Percentiles rank a stretch among this genome's conserved stretches.
phyloP scores from a whole-genome alignment of 2,329 filamentous ascomycete genomes.

The Monilinia vaccinii-corymbosi region DNA sequence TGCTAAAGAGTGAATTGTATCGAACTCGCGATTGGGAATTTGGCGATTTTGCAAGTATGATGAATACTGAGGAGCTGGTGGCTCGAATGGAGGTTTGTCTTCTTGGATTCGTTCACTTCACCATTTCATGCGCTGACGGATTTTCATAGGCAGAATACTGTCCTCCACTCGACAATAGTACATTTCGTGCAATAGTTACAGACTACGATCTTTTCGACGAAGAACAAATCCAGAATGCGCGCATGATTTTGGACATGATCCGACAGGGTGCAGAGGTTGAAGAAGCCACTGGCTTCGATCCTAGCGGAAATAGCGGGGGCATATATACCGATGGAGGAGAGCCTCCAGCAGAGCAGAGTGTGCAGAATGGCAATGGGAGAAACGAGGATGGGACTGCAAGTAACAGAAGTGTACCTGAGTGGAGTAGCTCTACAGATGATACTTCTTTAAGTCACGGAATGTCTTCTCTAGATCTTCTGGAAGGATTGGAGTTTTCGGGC shows the following conservation, averaged over 20 bases:
- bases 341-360: not conserved
- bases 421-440: slow-evolving; percentile 25
- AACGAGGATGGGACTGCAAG: slow-evolving; percentile 17
- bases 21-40: not conserved
- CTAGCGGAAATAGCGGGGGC: slow-evolving; percentile 56
- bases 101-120: not conserved
- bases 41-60: not conserved
- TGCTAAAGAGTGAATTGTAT: not conserved
- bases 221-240: slow-evolving; percentile 44
- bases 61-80: slow-evolving; percentile 4
- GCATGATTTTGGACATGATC: slow-evolving; percentile 53
- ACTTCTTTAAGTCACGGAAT: slow-evolving; percentile 24
- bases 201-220: slow-evolving; percentile 59
- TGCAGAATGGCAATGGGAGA: slow-evolving; percentile 13
- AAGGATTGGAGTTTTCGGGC: slow-evolving; percentile 19
- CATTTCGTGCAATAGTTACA: slow-evolving; percentile 64
- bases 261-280: slow-evolving; percentile 55
- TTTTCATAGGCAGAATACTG: slow-evolving; percentile 6
- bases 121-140: not conserved
- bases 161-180: slow-evolving; percentile 31
- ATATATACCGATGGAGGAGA: slow-evolving; percentile 8
- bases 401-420: slow-evolving; percentile 18
- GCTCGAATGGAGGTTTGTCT: slow-evolving; percentile 6
- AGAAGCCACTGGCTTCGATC: slow-evolving; percentile 69
- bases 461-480: slow-evolving; percentile 19